These are phyloP conservation scores for Thielaviopsis cerberus DNA, from an alignment of 2,329 filamentous ascomycete species.

Conservation along the genomic window DNA sequence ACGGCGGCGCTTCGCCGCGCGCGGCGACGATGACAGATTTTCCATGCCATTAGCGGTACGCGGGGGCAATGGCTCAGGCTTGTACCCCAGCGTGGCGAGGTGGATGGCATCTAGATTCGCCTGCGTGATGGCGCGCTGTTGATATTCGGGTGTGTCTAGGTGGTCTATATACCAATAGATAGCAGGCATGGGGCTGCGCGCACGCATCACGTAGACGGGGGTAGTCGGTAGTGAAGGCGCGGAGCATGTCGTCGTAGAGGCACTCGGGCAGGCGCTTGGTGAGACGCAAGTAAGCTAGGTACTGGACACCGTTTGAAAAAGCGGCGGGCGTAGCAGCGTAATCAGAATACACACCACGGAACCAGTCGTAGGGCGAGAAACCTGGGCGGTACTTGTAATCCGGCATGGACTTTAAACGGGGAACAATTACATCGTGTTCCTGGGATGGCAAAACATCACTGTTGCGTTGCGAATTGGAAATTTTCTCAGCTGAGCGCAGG, in stretches of 20 bases:
- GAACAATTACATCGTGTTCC: not conserved
- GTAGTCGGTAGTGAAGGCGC: constrained; percentile 25
- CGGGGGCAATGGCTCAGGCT: not conserved
- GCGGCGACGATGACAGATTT: not conserved
- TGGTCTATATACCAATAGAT: constrained; percentile 25
- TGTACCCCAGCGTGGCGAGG: not conserved
- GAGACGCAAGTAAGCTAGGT: constrained; percentile 22
- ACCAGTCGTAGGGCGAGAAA: constrained; percentile 21
- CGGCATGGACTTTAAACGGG: not conserved
- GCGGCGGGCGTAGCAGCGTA: constrained; percentile 22
- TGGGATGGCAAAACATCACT: not conserved
- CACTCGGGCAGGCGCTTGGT: constrained; percentile 22
- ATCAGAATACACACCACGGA: constrained; percentile 25
- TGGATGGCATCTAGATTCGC: constrained; percentile 19
- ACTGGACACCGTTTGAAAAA: constrained; percentile 29
- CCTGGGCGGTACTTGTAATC: not conserved
- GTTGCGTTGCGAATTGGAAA: not conserved
- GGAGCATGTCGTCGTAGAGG: constrained; percentile 35
- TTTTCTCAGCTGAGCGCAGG: not conserved
- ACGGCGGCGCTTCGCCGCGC: not conserved
- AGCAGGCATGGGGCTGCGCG: constrained; percentile 19
- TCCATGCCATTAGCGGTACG: not conserved
- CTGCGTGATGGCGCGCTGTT: constrained; percentile 19
- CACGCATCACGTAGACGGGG: constrained; percentile 22
- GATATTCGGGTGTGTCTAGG: constrained; percentile 17